A percentile compares a stretch with the other conserved stretches of the same genome.
These are phyloP conservation scores for Thraustotheca clavata DNA, from an alignment of 352 stramenopile genomes.

Conservation along the genomic window DNA sequence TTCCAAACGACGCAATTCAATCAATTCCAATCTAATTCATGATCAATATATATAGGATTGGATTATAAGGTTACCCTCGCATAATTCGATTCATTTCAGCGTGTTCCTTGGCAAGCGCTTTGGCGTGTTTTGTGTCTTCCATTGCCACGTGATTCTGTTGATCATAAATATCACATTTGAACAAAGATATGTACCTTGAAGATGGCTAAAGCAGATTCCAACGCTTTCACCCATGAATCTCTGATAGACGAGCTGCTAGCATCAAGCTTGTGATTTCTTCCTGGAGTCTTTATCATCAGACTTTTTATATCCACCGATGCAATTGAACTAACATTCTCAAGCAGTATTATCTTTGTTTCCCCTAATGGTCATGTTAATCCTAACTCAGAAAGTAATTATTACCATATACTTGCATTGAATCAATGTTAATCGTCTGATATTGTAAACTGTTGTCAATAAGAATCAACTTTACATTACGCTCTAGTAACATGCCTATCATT, in stretches of 20 bases:
- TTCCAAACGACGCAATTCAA: constrained; percentile 1
- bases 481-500: constrained; percentile 10
- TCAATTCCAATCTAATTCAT: constrained; percentile 8
- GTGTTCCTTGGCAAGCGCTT: constrained; percentile 5
- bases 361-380: constrained; percentile 10
- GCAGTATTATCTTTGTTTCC: constrained; percentile 4
- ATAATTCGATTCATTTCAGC: constrained; percentile 18
- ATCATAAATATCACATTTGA: not conserved
- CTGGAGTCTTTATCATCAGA: not conserved
- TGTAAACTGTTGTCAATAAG: constrained; percentile 4
- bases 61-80: not conserved
- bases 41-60: not conserved
- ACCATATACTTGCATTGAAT: not conserved
- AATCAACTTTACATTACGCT: constrained; percentile 7
- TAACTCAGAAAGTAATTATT: no score
- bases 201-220: not conserved
- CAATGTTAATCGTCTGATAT: constrained; percentile 9
- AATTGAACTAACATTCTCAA: not conserved
- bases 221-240: not conserved
- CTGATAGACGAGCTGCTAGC: not conserved
- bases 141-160: not conserved
- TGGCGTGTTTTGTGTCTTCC: not conserved
- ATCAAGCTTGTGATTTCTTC: constrained; percentile 8
- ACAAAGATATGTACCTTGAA: not conserved
- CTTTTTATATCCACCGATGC: not conserved